These are phyloP conservation scores for Neopestalotiopsis clavispora DNA, from an alignment of 2,329 filamentous ascomycete genomes.

Conservation along the genomic window DNA sequence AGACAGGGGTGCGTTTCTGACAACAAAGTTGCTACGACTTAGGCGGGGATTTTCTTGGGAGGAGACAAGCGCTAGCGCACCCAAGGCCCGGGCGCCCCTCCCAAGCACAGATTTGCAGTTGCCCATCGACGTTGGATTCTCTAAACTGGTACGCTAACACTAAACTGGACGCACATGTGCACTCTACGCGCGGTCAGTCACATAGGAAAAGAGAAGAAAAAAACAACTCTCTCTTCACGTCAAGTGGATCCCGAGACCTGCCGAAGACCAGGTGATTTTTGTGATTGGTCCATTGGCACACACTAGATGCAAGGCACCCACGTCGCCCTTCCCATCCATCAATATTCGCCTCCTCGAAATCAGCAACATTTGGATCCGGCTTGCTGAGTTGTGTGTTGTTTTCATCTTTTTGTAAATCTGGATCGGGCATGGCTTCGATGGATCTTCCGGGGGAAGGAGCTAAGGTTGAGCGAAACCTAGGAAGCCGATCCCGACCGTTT, in stretches of 20 bases:
- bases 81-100: no score
- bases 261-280: constrained; percentile 28
- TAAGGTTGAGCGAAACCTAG: no score
- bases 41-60: constrained; percentile 31
- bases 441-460: not conserved
- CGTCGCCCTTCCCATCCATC: not conserved
- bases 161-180: no score
- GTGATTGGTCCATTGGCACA: constrained; percentile 24
- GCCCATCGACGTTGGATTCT: no score
- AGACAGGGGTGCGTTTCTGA: constrained; percentile 40
- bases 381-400: not conserved
- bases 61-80: constrained; percentile 6
- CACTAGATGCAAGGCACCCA: not conserved
- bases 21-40: constrained; percentile 31
- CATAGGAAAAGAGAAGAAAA: no score
- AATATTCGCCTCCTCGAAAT: not conserved
- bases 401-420: not conserved
- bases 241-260: not conserved
- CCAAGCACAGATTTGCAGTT: no score
- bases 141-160: no score
- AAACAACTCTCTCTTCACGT: not conserved
- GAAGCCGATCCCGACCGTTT: no score
- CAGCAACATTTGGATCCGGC: not conserved
- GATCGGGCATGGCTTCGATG: not conserved
- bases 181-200: no score